Conservation (phyloP, 2,329 filamentous ascomycete species). For the Colletotrichum chrysophilum region DNA sequence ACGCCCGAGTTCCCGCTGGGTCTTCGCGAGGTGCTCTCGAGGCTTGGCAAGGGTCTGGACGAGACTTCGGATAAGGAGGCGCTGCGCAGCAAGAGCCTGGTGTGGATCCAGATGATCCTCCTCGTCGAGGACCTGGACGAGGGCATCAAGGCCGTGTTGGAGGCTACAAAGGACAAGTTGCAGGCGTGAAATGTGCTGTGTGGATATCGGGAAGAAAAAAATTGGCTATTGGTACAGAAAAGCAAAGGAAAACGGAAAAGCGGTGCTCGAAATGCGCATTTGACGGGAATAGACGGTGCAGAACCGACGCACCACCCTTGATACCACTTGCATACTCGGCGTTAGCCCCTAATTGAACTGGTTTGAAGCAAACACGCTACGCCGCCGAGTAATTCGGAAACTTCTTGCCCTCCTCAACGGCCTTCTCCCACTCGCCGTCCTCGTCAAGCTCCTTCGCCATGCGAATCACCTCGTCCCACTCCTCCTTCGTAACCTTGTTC, state of each 20-base stretch:
- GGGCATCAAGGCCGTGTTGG: constrained; percentile 60
- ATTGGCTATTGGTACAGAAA: not conserved
- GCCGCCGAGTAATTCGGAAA: constrained; percentile 12
- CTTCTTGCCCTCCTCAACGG: constrained; percentile 12
- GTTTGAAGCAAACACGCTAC: not conserved
- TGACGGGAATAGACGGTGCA: constrained; percentile 9
- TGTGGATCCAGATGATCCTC: constrained; percentile 62
- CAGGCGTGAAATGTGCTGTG: constrained; percentile 11
- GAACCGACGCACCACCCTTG: constrained; percentile 3
- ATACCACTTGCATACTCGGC: constrained; percentile 17
- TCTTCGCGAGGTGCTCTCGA: constrained; percentile 68
- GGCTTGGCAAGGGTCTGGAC: constrained; percentile 59
- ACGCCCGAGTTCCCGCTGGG: constrained; percentile 77
- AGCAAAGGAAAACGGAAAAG: not conserved
- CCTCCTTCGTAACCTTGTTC: constrained; percentile 62
- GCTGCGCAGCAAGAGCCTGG: constrained; percentile 53
- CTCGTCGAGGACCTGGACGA: constrained; percentile 56
- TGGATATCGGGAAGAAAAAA: not conserved
- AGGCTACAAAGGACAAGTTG: constrained; percentile 50
- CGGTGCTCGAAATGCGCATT: not conserved
- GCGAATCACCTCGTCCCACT: constrained; percentile 57
- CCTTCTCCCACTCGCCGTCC: constrained; percentile 14
- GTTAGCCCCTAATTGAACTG: constrained; percentile 3
- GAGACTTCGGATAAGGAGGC: constrained; percentile 49
- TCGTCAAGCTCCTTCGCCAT: constrained; percentile 16